Evolutionary conservation across 169 alveolate species (phyloP), one percentile per base, ranked within the genome.

Genomic region (Amoebophrya sp.): DNA sequence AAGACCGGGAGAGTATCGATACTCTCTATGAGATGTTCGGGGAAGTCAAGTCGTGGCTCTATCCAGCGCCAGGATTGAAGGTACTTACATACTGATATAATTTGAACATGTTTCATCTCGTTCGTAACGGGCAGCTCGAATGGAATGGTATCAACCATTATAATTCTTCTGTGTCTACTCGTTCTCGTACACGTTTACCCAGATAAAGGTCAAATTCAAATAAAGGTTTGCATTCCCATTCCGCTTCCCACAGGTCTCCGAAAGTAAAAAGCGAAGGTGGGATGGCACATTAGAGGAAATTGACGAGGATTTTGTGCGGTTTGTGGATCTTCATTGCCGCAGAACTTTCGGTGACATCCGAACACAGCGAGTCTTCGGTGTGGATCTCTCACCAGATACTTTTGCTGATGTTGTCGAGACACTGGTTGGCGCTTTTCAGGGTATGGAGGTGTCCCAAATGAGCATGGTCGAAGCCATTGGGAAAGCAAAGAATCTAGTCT

Each of bases 401-500:
- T 65, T 65, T 65, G 83, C 26, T 10, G 83, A 65, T 36, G 26
- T 65, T 10, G 83, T 65, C 39, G 83, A 65, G n/a, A 65, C 33
- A 36, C 33, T 65, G 83, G 83, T 65, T 10, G 83, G 83, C 39
- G 83, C 83, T 10, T 65, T 65, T 65, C 83, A 65, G 26, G 83
- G 83, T 10, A 65, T 65, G 83, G 83, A 65, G 33, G 83, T 65
- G 3, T 12, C 36, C 83, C 83, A 65, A 18, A 65, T 65, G 83
- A 65, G 83, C 83, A 65, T 65, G 83, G 83, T 65, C 39, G 83
- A 65, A 36, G 83, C 83, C 33, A 65, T 65, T 0, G 83, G 83
- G 33, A 65, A 65, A 36, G 83, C 83, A 29, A 65, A 65, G 83
- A 65, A 65, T 36, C 83, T 65, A 1, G 83, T 36, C 36, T 6